These are phyloP conservation scores for Codiaeum variegatum DNA, from an alignment of 441 rosid genomes.

Conservation along the genomic window DNA sequence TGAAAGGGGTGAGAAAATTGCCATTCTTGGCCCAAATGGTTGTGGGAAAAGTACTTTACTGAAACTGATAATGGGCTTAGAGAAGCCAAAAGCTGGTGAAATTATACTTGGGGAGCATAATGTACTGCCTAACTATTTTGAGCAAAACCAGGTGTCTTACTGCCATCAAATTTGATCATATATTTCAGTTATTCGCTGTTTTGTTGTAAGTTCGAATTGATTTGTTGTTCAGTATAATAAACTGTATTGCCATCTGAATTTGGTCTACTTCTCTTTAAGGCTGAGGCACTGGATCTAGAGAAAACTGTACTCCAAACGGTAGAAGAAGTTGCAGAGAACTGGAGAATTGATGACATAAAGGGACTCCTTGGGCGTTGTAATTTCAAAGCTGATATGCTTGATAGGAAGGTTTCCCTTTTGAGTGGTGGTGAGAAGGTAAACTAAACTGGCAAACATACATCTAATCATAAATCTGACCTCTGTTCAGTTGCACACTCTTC, in stretches of 20 bases:
- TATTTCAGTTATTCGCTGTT: not conserved
- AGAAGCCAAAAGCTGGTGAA: constrained; percentile 68
- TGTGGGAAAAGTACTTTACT: constrained; percentile 91
- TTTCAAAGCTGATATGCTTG: constrained; percentile 95
- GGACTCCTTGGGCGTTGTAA: constrained; percentile 97
- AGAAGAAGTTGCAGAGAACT: constrained; percentile 82
- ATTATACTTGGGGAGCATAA: constrained; percentile 84
- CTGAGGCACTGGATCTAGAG: constrained; percentile 90
- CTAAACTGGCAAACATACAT: not conserved
- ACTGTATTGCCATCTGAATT: constrained; percentile 20
- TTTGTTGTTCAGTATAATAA: not conserved
- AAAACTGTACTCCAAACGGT: constrained; percentile 87
- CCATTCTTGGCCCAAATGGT: constrained; percentile 90
- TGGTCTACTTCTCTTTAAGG: constrained; percentile 41
- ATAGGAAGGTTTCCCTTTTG: constrained; percentile 78
- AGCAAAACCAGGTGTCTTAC: constrained; percentile 82
- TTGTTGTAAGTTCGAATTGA: constrained; percentile 2
- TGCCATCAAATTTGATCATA: not conserved
- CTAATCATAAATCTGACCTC: not conserved
- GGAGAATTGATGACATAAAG: constrained; percentile 90
- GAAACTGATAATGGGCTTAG: constrained; percentile 76
- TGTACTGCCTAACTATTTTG: constrained; percentile 93
- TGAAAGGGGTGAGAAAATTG: constrained; percentile 84
- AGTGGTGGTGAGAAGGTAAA: constrained; percentile 97
- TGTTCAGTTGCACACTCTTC: not conserved